Evolutionary conservation across 2,329 filamentous ascomycete genomes (phyloP).

Genomic region (Tympanopsis confertula): DNA sequence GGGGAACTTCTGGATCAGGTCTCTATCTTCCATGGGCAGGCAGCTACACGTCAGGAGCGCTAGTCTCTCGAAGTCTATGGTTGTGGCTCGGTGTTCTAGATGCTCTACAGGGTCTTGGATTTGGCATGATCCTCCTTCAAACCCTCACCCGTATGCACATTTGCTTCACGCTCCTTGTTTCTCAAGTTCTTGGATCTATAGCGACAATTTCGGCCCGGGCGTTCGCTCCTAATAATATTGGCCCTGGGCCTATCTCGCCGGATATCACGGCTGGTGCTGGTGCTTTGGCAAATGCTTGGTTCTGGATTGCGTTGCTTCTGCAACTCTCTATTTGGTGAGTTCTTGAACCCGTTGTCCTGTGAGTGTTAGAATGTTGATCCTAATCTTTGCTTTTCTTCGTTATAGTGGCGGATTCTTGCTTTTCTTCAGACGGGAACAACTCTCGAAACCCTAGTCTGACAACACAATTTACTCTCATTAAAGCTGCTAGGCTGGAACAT

Average conservation of each 20-base stretch:
- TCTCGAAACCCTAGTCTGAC: conserved; percentile 40
- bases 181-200: conserved; percentile 49
- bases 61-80: conserved; percentile 47
- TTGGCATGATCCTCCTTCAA: conserved; percentile 57
- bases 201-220: conserved; percentile 51
- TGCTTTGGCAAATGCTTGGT: conserved; percentile 36
- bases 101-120: conserved; percentile 51
- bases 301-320: conserved; percentile 46
- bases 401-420: conserved; percentile 34
- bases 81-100: conserved; percentile 58
- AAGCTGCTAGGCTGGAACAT: too few species aligned
- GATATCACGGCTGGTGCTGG: conserved; percentile 38
- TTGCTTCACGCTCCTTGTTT: conserved; percentile 44
- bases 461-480: too few species aligned
- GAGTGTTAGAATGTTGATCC: neutral
- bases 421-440: conserved; percentile 46
- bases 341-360: neutral
- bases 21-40: conserved; percentile 53
- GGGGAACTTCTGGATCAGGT: conserved; percentile 48
- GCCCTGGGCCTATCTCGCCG: conserved; percentile 50
- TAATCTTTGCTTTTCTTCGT: neutral
- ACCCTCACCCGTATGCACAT: conserved; percentile 56
- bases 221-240: conserved; percentile 46
- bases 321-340: conserved; percentile 40
- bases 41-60: conserved; percentile 35